These are phyloP conservation scores for Tranzscheliella williamsii DNA, from an alignment of 1,284 basidiomycete genomes.

Conservation along the genomic window DNA sequence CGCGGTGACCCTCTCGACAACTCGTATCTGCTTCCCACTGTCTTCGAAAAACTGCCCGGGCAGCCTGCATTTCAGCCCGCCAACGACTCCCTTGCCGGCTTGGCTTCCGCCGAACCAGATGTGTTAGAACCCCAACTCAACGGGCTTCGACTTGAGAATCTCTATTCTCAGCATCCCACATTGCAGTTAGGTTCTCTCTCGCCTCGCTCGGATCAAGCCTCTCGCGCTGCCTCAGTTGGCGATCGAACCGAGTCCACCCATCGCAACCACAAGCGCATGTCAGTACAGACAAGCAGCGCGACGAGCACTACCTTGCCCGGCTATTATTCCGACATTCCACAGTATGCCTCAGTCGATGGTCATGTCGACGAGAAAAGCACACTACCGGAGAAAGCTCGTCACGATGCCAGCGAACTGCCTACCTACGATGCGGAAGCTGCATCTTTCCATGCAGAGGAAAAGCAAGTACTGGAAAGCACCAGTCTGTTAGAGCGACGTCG, in stretches of 20 bases:
- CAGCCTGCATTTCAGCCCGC: too few relatives aligned
- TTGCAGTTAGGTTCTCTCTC: slow-evolving; percentile 5
- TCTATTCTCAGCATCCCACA: slow-evolving; percentile 4
- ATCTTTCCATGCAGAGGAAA: slow-evolving; percentile 1
- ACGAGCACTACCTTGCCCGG: slow-evolving; percentile 21
- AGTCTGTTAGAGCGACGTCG: slow-evolving; percentile 33
- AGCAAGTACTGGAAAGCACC: slow-evolving; percentile 13
- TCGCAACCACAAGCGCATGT: slow-evolving; percentile 22
- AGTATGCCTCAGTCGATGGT: slow-evolving; percentile 3
- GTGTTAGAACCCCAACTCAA: too few relatives aligned
- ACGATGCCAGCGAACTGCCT: slow-evolving; percentile 6
- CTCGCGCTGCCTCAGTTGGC: slow-evolving; percentile 18
- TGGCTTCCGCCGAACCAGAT: slow-evolving; percentile 13
- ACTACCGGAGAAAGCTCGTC: too few relatives aligned
- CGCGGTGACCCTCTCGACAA: slow-evolving; percentile 4
- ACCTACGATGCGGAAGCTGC: slow-evolving; percentile 2
- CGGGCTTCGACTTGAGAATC: slow-evolving; percentile 8
- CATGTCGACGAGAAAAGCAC: too few relatives aligned
- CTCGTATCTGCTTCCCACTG: slow-evolving; percentile 2
- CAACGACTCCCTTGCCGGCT: slow-evolving; percentile 19
- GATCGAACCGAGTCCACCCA: slow-evolving; percentile 20
- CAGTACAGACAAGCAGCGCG: slow-evolving; percentile 26
- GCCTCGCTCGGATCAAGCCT: slow-evolving; percentile 26
- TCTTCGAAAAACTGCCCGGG: slow-evolving; percentile 17
- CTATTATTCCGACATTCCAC: slow-evolving; percentile 10